Percentiles rank a stretch among this genome's conserved stretches.
Conservation (phyloP, 441 rosid genomes). For the Populus hybrid region DNA sequence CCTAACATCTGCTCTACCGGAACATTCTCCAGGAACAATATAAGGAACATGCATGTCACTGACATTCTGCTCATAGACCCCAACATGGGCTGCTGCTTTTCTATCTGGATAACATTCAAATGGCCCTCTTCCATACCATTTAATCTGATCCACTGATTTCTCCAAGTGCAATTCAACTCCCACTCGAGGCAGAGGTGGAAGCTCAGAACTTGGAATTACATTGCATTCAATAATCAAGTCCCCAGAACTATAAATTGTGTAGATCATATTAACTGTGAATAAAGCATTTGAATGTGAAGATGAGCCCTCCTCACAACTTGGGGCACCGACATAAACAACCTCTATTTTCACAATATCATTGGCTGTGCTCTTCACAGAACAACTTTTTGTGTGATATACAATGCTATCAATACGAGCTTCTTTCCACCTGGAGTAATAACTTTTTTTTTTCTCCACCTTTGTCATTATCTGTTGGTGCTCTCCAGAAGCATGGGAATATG, state of each 20-base stretch:
- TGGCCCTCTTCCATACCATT: constrained; percentile 96
- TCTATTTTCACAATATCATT: constrained; percentile 51
- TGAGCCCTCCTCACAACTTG: constrained; percentile 27
- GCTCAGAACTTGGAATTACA: constrained; percentile 62
- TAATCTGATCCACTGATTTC: constrained; percentile 60
- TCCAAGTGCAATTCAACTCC: constrained; percentile 82
- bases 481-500: constrained; percentile 88
- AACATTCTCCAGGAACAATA: constrained; percentile 82
- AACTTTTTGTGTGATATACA: constrained; percentile 56
- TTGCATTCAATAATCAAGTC: constrained; percentile 66
- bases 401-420: constrained; percentile 57
- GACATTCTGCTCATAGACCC: constrained; percentile 56
- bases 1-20: constrained; percentile 92
- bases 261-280: constrained; percentile 55
- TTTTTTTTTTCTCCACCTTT: constrained; percentile 78
- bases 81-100: constrained; percentile 90
- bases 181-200: constrained; percentile 90
- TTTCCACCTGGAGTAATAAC: constrained; percentile 83
- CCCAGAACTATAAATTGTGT: constrained; percentile 69
- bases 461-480: constrained; percentile 97
- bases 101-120: constrained; percentile 97
- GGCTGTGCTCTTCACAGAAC: constrained; percentile 45
- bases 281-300: constrained; percentile 39
- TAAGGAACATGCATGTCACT: constrained; percentile 91
- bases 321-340: constrained; percentile 48